These are phyloP conservation scores for Physcomitrium patens DNA, from an alignment of 225 moss, liverwort and hornwort genomes.

Conservation along the genomic window DNA sequence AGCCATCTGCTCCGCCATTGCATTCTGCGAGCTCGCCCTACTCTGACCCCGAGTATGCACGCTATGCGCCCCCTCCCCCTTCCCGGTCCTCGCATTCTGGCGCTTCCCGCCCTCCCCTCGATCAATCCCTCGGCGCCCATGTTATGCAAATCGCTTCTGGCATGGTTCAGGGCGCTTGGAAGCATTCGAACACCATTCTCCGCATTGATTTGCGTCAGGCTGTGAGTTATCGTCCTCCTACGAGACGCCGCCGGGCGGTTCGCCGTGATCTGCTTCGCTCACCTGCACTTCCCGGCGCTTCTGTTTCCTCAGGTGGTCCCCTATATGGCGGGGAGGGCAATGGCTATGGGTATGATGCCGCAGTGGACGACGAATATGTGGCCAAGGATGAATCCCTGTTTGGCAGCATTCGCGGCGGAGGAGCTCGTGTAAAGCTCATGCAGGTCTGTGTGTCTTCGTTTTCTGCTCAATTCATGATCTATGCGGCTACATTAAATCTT, in stretches of 20 bases:
- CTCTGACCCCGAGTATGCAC: conserved; percentile 29
- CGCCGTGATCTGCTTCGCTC: neutral
- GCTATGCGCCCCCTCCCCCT: conserved; percentile 16
- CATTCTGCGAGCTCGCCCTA: conserved; percentile 32
- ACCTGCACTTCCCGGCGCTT: conserved; percentile 33
- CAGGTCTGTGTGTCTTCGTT: conserved; percentile 31
- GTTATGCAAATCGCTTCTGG: conserved; percentile 27
- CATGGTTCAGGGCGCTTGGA: conserved; percentile 35
- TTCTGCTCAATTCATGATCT: neutral
- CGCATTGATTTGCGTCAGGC: conserved; percentile 42
- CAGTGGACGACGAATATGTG: conserved; percentile 32
- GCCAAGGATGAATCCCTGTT: conserved; percentile 34
- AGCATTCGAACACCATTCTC: conserved; percentile 42
- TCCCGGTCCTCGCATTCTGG: neutral
- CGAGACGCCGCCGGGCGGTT: conserved; percentile 1
- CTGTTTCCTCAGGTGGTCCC: conserved; percentile 43
- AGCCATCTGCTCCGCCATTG: conserved; percentile 33
- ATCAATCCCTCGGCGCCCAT: conserved; percentile 24
- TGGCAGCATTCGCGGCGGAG: conserved; percentile 41
- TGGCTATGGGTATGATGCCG: conserved; percentile 23
- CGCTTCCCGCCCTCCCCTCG: neutral
- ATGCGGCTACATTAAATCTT: neutral
- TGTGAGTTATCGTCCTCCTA: conserved; percentile 30
- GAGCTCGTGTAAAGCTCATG: conserved; percentile 49
- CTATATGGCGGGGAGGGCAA: conserved; percentile 36